Evolutionary conservation across 2,329 filamentous ascomycete genomes (phyloP), one percentile per base, ranked within the genome.

Genomic region (Hawksworthiomyces lignivorus): DNA sequence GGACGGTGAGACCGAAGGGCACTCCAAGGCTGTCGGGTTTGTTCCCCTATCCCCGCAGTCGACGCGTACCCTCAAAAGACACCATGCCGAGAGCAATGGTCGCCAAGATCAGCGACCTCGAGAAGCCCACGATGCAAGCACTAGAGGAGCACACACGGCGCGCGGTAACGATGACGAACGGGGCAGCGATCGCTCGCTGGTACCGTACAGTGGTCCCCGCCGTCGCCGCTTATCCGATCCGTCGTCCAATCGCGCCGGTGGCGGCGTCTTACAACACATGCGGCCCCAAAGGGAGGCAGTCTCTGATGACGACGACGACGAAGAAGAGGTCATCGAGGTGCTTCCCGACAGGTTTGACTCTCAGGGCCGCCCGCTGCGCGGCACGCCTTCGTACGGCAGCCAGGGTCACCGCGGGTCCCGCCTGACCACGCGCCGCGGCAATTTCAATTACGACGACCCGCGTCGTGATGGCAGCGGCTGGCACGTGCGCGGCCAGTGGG

Each of bases 21-120:
- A 50, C 11, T 20, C 51, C 18, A 70, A 70, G 46, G 65, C 65
- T 1, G 69, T 74, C 1, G 50, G 57, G 2, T 75, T 73, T 41
- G 62, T 65, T 3, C 70, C 71, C 1, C 52, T 75, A 30, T 74
- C 70, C 3, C 71, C 71, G 1, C 64, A 68, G 39, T 72, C 69
- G 14, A 65, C 65, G 0, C 62, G 56, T 41, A 71, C 69, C 0
- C 64, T 73, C 52, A 56, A 60, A 17, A 55, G 60, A 20, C 69
- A 70, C 45, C 62, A 54, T 29, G 53, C 54, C 26, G 56, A 61
- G 11, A 44, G 24, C 36, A 45, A 40, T n/a, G n/a, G n/a, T n/a
- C n/a, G n/a, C n/a, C n/a, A n/a, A n/a, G n/a, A n/a, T n/a, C n/a
- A n/a, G n/a, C n/a, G n/a, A n/a, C n/a, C n/a, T n/a, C n/a, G n/a